Evolutionary conservation across 768 basidiomycete species (phyloP).

Genomic region (Lactarius indigo): DNA sequence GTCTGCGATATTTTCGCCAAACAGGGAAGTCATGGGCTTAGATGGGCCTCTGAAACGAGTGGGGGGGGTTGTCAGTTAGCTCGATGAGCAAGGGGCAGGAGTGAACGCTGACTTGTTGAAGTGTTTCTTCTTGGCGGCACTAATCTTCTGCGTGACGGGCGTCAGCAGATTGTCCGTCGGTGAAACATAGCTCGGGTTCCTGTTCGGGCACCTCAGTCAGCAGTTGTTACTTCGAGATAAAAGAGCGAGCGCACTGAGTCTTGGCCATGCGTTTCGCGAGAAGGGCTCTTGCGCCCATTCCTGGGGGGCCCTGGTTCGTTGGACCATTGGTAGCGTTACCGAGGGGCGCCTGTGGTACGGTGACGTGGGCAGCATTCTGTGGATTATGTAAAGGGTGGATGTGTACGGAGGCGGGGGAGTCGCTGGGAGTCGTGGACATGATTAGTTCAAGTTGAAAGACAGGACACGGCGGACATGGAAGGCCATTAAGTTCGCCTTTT

Average conservation of each 20-base stretch:
- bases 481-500: constrained; percentile 27
- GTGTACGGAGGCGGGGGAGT: constrained; percentile 54
- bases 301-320: constrained; percentile 49
- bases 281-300: constrained; percentile 87
- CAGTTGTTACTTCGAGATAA: not conserved
- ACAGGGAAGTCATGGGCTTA: constrained; percentile 59
- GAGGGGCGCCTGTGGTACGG: constrained; percentile 75
- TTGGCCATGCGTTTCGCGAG: constrained; percentile 93
- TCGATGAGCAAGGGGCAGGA: constrained; percentile 2
- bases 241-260: constrained; percentile 58
- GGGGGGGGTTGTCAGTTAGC: not conserved
- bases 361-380: constrained; percentile 70
- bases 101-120: constrained; percentile 70
- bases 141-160: constrained; percentile 89
- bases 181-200: constrained; percentile 85
- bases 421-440: constrained; percentile 61
- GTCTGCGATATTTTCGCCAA: constrained; percentile 40
- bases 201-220: constrained; percentile 32
- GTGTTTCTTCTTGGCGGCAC: constrained; percentile 88
- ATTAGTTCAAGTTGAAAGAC: constrained; percentile 26
- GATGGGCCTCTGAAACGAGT: constrained; percentile 41
- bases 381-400: constrained; percentile 88
- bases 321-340: constrained; percentile 58
- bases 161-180: constrained; percentile 96
- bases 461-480: not conserved